phyloP scores from a whole-genome alignment of 2,329 filamentous ascomycete genomes.

The Pyrenochaeta sp. region DNA sequence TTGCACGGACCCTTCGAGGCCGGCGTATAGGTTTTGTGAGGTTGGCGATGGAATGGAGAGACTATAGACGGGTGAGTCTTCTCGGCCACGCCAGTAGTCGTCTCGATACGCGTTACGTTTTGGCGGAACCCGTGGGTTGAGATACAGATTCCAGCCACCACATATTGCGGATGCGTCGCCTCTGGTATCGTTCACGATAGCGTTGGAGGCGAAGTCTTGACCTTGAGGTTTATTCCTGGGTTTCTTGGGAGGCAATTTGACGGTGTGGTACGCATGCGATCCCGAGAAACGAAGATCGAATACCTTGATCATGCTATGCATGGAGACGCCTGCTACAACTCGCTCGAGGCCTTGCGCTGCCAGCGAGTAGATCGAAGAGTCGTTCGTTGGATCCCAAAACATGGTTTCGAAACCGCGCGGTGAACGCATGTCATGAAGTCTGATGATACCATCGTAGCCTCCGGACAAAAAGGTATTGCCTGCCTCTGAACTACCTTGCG shows the following conservation, averaged over 20 bases:
- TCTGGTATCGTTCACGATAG: slow-evolving; percentile 17
- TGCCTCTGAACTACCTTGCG: slow-evolving; percentile 41
- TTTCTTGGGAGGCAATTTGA: slow-evolving; percentile 29
- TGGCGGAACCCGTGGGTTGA: slow-evolving; percentile 47
- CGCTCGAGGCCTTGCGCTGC: slow-evolving; percentile 64
- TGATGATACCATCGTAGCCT: slow-evolving; percentile 65
- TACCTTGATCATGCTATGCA: slow-evolving; percentile 67
- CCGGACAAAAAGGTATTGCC: slow-evolving; percentile 67
- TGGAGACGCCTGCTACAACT: slow-evolving; percentile 65
- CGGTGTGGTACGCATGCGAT: slow-evolving; percentile 49
- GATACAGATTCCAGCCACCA: slow-evolving; percentile 58
- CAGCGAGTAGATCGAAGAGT: slow-evolving; percentile 67
- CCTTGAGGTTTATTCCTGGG: neutral
- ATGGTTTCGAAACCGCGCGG: slow-evolving; percentile 56
- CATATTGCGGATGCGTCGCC: slow-evolving; percentile 8
- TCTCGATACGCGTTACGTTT: slow-evolving; percentile 22
- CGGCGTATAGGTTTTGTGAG: slow-evolving; percentile 58
- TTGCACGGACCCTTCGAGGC: slow-evolving; percentile 56
- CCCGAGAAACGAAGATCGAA: slow-evolving; percentile 67
- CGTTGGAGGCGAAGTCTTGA: slow-evolving; percentile 24
- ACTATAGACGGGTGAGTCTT: slow-evolving; percentile 57
- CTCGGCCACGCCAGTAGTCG: slow-evolving; percentile 25
- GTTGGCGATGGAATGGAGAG: slow-evolving; percentile 56
- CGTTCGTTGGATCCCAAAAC: slow-evolving; percentile 65
- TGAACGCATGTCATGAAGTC: slow-evolving; percentile 69